Percentiles rank a stretch among this genome's conserved stretches.
Conservation (phyloP, 2,329 filamentous ascomycete species). For the Teratosphaeria destructans region DNA sequence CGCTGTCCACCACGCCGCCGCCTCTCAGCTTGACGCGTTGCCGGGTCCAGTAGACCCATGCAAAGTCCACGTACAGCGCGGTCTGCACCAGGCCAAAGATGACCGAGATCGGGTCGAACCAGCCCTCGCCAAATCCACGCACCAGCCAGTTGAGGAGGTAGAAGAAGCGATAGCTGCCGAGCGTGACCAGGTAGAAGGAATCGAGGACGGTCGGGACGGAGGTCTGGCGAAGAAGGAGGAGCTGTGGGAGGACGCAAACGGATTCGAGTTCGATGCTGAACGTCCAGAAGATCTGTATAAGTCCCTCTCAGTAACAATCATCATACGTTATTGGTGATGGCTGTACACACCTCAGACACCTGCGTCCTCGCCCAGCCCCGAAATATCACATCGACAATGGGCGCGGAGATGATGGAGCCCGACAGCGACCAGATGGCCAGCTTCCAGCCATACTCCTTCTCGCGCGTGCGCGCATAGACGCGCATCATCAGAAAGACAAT, state of each 20-base stretch:
- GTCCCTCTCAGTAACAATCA: not conserved
- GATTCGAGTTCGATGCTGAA: conserved; percentile 91
- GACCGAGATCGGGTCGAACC: conserved; percentile 62
- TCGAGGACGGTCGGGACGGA: conserved; percentile 91
- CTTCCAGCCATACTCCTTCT: conserved; percentile 90
- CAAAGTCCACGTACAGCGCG: conserved; percentile 82
- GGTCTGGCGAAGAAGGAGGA: conserved; percentile 86
- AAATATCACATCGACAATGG: conserved; percentile 63
- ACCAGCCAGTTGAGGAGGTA: conserved; percentile 88
- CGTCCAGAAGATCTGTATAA: conserved; percentile 60
- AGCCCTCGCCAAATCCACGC: conserved; percentile 46
- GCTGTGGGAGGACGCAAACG: conserved; percentile 79
- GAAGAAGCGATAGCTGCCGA: conserved; percentile 78
- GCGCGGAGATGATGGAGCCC: conserved; percentile 57
- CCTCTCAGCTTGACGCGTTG: conserved; percentile 87
- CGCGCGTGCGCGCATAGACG: conserved; percentile 75
- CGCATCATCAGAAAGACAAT: conserved; percentile 81
- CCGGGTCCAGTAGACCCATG: conserved; percentile 90
- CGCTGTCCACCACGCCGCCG: conserved; percentile 79
- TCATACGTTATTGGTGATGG: not conserved
- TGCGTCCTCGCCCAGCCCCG: conserved; percentile 25
- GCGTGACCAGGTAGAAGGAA: conserved; percentile 83
- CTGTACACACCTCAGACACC: conserved; percentile 21
- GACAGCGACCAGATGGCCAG: conserved; percentile 60
- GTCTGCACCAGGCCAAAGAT: conserved; percentile 87